A percentile compares a stretch with the other conserved stretches of the same genome.
Evolutionary conservation across 208 protist species (phyloP).

Genomic region (Wallacemonas sp.): DNA sequence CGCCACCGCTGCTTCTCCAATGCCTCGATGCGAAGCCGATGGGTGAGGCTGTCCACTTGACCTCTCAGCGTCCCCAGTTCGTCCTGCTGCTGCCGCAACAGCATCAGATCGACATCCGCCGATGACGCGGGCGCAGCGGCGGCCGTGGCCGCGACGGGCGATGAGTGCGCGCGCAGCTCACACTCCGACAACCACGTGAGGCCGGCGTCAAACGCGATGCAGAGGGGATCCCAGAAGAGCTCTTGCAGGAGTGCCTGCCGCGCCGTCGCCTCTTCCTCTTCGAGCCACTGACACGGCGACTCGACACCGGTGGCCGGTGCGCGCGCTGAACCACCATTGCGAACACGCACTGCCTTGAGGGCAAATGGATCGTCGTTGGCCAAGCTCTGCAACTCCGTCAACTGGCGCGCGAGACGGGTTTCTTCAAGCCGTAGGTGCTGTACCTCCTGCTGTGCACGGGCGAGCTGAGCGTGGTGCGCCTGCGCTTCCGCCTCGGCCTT

Average conservation of each 20-base stretch:
- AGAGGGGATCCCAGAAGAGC: slow-evolving; percentile 82
- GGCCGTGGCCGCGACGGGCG: slow-evolving; percentile 1
- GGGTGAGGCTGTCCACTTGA: slow-evolving; percentile 35
- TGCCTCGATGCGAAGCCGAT: slow-evolving; percentile 42
- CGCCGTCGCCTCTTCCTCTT: slow-evolving; percentile 40
- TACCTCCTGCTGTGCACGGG: slow-evolving; percentile 42
- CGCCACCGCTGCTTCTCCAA: slow-evolving; percentile 49
- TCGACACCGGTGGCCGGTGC: background rate
- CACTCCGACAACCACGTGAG: slow-evolving; percentile 72
- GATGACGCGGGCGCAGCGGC: background rate
- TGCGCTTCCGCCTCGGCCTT: slow-evolving; percentile 27
- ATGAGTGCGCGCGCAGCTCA: slow-evolving; percentile 17
- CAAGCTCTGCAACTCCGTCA: slow-evolving; percentile 26
- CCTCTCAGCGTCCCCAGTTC: slow-evolving; percentile 39
- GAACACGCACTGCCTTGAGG: background rate
- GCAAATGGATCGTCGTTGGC: slow-evolving; percentile 8
- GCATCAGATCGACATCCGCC: slow-evolving; percentile 48
- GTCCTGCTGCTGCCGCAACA: slow-evolving; percentile 45
- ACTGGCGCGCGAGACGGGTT: slow-evolving; percentile 27
- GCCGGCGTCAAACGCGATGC: slow-evolving; percentile 85
- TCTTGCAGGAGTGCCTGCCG: slow-evolving; percentile 60
- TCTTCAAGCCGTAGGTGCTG: slow-evolving; percentile 68
- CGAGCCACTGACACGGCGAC: slow-evolving; percentile 1
- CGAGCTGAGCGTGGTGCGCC: slow-evolving; percentile 14
- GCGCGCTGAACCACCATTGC: background rate